Conservation (phyloP, 2,329 filamentous ascomycete genomes). For the Aspergillus japonicus region DNA sequence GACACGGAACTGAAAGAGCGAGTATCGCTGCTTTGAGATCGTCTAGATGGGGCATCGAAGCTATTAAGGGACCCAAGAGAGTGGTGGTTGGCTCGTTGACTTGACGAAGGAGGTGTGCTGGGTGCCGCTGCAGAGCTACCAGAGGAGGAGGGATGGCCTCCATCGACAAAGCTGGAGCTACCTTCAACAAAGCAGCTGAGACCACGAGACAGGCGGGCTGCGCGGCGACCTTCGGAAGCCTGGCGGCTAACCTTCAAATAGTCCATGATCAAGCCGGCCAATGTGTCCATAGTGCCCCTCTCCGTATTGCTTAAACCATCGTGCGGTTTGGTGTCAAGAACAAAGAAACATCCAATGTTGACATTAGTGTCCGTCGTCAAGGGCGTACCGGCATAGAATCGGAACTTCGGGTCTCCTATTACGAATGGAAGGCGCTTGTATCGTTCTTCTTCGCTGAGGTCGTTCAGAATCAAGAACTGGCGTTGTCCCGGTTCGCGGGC, state of each 20-base stretch:
- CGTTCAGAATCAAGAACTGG: conserved; percentile 37
- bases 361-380: conserved; percentile 58
- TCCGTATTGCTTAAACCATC: conserved; percentile 42
- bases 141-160: conserved; percentile 23
- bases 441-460: conserved; percentile 39
- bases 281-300: conserved; percentile 55
- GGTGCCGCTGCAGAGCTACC: conserved; percentile 20
- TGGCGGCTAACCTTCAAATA: conserved; percentile 59
- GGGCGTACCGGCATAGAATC: conserved; percentile 61
- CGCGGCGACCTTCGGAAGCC: conserved; percentile 53
- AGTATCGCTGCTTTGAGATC: conserved; percentile 30
- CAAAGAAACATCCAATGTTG: conserved; percentile 60
- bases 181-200: conserved; percentile 57
- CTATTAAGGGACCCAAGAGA: conserved; percentile 26
- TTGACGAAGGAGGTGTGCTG: conserved; percentile 22
- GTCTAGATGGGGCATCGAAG: conserved; percentile 21
- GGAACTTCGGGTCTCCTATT: conserved; percentile 32
- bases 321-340: conserved; percentile 59
- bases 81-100: conserved; percentile 23
- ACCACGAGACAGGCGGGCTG: conserved; percentile 55
- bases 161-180: conserved; percentile 43
- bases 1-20: conserved; percentile 29
- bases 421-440: conserved; percentile 42
- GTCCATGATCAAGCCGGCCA: conserved; percentile 58
- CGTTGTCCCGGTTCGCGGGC: conserved; percentile 24